Conservation (phyloP, 345 rosid species). For the Acer saccharum region DNA sequence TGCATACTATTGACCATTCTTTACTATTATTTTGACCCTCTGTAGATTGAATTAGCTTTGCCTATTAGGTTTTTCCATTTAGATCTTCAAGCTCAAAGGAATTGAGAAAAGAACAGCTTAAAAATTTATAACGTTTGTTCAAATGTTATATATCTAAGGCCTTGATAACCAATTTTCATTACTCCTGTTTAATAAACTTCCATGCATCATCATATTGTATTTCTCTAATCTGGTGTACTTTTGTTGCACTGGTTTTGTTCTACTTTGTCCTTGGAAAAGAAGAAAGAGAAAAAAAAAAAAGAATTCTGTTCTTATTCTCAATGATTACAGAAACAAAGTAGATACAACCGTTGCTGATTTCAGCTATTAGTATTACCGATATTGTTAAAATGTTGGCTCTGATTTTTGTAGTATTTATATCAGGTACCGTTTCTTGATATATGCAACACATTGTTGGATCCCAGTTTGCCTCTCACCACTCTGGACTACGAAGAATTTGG, state of each 20-base stretch:
- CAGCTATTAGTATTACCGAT: neutral
- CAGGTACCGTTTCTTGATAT: conserved; percentile 92
- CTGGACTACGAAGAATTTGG: conserved; percentile 95
- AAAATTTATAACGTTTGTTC: neutral
- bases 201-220: neutral
- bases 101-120: neutral
- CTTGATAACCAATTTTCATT: neutral
- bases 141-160: neutral
- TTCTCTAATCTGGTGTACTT: neutral
- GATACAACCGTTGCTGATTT: neutral
- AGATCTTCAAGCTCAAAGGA: neutral
- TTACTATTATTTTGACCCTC: neutral
- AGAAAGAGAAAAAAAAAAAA: neutral
- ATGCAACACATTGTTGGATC: conserved; percentile 73
- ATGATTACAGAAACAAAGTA: neutral
- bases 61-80: neutral
- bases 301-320: neutral
- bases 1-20: conserved; percentile 1
- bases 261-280: neutral
- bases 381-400: conserved; percentile 5
- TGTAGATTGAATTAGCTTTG: neutral
- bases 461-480: conserved; percentile 73
- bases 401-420: conserved; percentile 13
- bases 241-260: neutral
- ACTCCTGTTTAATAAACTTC: neutral